These are phyloP conservation scores for Kuraishia molischiana DNA, from an alignment of 805 yeast genomes.

Conservation along the genomic window DNA sequence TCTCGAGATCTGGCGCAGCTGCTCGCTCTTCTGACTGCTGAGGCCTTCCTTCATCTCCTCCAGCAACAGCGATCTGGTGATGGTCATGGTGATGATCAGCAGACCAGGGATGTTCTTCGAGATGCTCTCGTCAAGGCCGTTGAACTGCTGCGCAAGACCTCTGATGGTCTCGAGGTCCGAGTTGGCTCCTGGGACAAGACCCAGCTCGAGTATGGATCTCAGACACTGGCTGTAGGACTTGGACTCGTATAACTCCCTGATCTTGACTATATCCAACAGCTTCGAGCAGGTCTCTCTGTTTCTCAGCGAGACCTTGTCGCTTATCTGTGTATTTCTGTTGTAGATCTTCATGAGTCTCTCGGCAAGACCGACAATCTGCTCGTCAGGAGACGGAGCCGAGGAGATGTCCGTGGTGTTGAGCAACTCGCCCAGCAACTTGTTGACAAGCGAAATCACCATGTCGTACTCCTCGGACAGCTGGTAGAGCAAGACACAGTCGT, in stretches of 20 bases:
- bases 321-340: constrained; percentile 48
- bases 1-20: constrained; percentile 56
- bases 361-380: constrained; percentile 35
- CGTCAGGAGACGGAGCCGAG: constrained; percentile 19
- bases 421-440: constrained; percentile 69
- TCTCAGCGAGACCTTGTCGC: constrained; percentile 40
- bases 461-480: constrained; percentile 85
- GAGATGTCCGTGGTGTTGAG: constrained; percentile 57
- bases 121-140: constrained; percentile 56
- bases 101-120: constrained; percentile 74
- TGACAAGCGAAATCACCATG: constrained; percentile 66
- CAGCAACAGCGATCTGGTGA: constrained; percentile 50
- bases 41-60: constrained; percentile 31
- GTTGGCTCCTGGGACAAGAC: constrained; percentile 53
- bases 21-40: constrained; percentile 42
- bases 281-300: constrained; percentile 57
- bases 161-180: constrained; percentile 51
- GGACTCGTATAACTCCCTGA: constrained; percentile 48
- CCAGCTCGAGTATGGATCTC: constrained; percentile 44
- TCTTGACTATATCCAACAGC: constrained; percentile 56
- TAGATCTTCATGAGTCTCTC: constrained; percentile 33
- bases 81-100: constrained; percentile 72
- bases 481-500: constrained; percentile 77
- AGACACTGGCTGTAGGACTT: constrained; percentile 54
- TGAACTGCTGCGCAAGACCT: constrained; percentile 57